A percentile compares a stretch with the other conserved stretches of the same genome.
Evolutionary conservation across 2,329 filamentous ascomycete genomes (phyloP).

Genomic region (Epichloe aotearoae): DNA sequence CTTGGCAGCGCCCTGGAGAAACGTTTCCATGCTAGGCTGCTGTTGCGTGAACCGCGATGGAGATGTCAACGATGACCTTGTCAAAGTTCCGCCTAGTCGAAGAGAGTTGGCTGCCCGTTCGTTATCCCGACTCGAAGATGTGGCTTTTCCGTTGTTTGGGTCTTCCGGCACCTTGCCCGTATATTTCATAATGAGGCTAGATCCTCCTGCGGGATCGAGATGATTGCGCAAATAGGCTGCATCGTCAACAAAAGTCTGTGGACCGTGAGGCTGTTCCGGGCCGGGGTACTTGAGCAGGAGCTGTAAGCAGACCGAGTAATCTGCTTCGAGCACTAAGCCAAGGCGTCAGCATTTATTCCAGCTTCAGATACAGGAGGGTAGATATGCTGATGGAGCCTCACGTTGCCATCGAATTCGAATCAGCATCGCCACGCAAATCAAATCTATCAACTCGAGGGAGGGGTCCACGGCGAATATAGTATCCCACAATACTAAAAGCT

Average conservation of each 20-base stretch:
- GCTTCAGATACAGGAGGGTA: not conserved
- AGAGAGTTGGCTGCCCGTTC: slow-evolving; percentile 22
- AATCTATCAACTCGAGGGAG: slow-evolving; percentile 65
- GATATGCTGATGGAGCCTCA: slow-evolving; percentile 29
- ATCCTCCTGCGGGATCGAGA: slow-evolving; percentile 47
- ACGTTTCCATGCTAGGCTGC: slow-evolving; percentile 49
- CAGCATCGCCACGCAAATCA: slow-evolving; percentile 90
- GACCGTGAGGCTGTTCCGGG: slow-evolving; percentile 46
- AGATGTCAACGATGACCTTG: slow-evolving; percentile 32
- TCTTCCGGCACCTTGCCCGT: slow-evolving; percentile 41
- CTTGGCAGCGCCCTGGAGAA: slow-evolving; percentile 66
- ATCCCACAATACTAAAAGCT: slow-evolving; percentile 81
- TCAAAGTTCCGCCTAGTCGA: slow-evolving; percentile 26
- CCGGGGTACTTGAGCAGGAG: slow-evolving; percentile 73
- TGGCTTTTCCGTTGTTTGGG: not conserved
- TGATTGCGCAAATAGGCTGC: slow-evolving; percentile 62
- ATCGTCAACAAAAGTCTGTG: slow-evolving; percentile 74
- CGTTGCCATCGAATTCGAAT: slow-evolving; percentile 81
- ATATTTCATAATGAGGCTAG: slow-evolving; percentile 57
- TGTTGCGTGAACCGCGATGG: slow-evolving; percentile 40
- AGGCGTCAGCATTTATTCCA: slow-evolving; percentile 11
- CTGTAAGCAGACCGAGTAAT: slow-evolving; percentile 76
- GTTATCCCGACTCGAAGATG: slow-evolving; percentile 20
- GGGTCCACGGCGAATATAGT: slow-evolving; percentile 78
- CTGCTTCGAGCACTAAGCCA: slow-evolving; percentile 59